Base-by-base conservation (phyloP, 1,284 basidiomycete genomes). In the Ceratobasidium sp. region DNA sequence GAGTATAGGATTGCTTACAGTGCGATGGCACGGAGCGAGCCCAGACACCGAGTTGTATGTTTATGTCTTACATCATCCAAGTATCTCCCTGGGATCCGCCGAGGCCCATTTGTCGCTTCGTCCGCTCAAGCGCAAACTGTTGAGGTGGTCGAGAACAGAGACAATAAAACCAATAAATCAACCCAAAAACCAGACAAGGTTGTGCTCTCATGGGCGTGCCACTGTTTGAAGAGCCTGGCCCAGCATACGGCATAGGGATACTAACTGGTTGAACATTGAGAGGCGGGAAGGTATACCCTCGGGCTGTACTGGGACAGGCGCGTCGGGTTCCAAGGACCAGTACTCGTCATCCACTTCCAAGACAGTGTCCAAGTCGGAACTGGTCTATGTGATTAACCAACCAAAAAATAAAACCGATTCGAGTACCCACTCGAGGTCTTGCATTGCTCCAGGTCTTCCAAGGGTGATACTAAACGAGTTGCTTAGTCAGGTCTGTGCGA, bases 51-150 rank as follows among this genome's bases (percentile, higher is more conserved):
- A 60, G 24, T n/a, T 60, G 33, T 19, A 36, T 14, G 33, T 60
- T 60, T 5, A 60, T 60, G 9, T 60, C 57, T 4, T 60, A 7
- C 19, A 60, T 36, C 57, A 60, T 60, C 57, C 57, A 60, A n/a
- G 14, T 19, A 7, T 29, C 14, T 36, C 57, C 57, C 19, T 60
- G 57, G 36, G 57, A 19, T n/a, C 57, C 57, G 24, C 41, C 31
- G 6, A 60, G 57, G 17, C 57, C 57, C 17, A 60, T 60, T 36
- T 60, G 31, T 3, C 36, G 57, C 24, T 60, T 60, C 17, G 57
- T 60, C 7, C 19, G 36, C 17, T 60, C 57, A 29, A 60, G 57
- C 3, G 57, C 57, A 36, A 22, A 60, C 57, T 60, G 2, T 60
- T n/a, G 19, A 60, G 36, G 36, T 41, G n/a, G n/a, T n/a, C n/a